Evolutionary conservation across 2,329 filamentous ascomycete species (phyloP).

Genomic region (Paraconiothyrium sp.): DNA sequence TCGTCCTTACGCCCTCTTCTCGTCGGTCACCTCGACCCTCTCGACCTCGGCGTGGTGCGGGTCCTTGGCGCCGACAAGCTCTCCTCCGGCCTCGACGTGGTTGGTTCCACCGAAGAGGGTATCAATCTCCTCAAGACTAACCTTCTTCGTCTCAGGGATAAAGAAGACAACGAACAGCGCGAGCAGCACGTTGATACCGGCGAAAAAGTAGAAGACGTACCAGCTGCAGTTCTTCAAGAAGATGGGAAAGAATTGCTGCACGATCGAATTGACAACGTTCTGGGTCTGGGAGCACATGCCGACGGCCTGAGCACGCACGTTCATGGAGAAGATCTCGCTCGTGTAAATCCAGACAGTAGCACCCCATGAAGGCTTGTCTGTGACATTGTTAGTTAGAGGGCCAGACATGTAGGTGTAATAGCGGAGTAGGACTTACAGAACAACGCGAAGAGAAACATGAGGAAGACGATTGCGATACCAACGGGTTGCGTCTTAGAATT

Average conservation of each 20-base stretch:
- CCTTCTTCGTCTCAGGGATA: slow-evolving; percentile 55
- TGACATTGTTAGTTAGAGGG: slow-evolving; percentile 32
- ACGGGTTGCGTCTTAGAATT: slow-evolving; percentile 67
- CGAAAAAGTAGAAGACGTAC: slow-evolving; percentile 66
- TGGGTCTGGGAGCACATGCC: slow-evolving; percentile 69
- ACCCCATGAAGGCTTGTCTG: slow-evolving; percentile 74
- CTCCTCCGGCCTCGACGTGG: slow-evolving; percentile 64
- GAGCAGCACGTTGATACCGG: slow-evolving; percentile 55
- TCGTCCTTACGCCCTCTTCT: slow-evolving; percentile 20
- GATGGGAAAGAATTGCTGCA: slow-evolving; percentile 75
- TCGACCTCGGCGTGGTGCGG: slow-evolving; percentile 42
- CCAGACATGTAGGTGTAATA: slow-evolving; percentile 12
- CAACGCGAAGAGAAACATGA: slow-evolving; percentile 72
- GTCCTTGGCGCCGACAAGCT: slow-evolving; percentile 54
- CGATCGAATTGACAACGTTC: slow-evolving; percentile 72
- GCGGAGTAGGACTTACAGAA: slow-evolving; percentile 59
- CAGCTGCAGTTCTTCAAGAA: slow-evolving; percentile 69
- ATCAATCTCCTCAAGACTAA: slow-evolving; percentile 66
- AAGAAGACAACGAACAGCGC: slow-evolving; percentile 55
- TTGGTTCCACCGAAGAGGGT: slow-evolving; percentile 65
- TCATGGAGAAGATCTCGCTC: slow-evolving; percentile 74
- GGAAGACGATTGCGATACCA: slow-evolving; percentile 73
- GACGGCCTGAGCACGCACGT: slow-evolving; percentile 75
- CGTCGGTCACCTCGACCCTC: slow-evolving; percentile 30
- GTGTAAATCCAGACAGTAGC: slow-evolving; percentile 78